Evolutionary conservation across 2,329 filamentous ascomycete species (phyloP), one percentile per base, ranked within the genome.

Genomic region (Colletotrichum camelliae): DNA sequence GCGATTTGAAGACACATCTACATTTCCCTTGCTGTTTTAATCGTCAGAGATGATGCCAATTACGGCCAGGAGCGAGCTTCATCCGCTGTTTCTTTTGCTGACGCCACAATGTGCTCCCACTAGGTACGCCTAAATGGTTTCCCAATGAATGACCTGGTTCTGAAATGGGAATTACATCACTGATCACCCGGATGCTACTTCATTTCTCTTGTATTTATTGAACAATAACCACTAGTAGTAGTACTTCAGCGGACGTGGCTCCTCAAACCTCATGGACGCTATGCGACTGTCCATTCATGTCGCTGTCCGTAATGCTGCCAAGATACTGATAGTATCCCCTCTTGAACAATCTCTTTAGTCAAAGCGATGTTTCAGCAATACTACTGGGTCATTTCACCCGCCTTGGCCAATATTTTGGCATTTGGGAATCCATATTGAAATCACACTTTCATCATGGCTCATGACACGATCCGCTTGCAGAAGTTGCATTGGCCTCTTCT

Each of bases 271-370:
- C 12, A 7, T 21, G 3, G n/a, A 4, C 1, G 10, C 0, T 52
- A 4, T 21, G 43, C 43, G n/a, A 4, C 33, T 7, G 10, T 52
- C n/a, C 43, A 52, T 52, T 13, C n/a, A 52, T 52, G 43, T 24
- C 43, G n/a, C 21, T 10, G 43, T 52, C 43, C 43, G 43, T 52
- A n/a, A 52, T 7, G 43, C n/a, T 1, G 43, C n/a, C 43, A 52
- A 52, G 43, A 13, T 21, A 52, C 0, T 4, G 31, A 52, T 52
- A 27, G 24, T 27, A 27, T 6, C 21, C 43, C 43, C 43, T 52
- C 6, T 21, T 21, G 6, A 52, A 10, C n/a, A 13, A 7, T 0
- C 12, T 21, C 10, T 1, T 1, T n/a, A 52, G 7, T 52, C n/a
- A 21, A 13, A 21, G 21, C 13, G n/a, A 52, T 52, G 43, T 52